These are phyloP conservation scores for Kalanchoe fedtschenkoi DNA, from an alignment of 164 flowering plant genomes.

Conservation along the genomic window DNA sequence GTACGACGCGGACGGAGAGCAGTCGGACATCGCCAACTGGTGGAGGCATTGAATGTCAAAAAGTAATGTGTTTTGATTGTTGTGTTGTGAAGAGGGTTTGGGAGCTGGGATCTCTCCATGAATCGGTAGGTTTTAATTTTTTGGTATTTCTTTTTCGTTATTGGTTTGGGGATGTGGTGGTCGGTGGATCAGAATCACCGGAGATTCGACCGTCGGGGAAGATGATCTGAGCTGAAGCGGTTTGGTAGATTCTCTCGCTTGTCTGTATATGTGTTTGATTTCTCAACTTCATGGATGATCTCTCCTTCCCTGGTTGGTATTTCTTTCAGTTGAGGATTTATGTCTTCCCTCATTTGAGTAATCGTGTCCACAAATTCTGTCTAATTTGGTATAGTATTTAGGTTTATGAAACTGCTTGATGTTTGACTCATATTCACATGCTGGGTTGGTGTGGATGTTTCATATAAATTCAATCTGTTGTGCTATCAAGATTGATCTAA, in stretches of 20 bases:
- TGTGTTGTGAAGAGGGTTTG: slow-evolving; percentile 67
- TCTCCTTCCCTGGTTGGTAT: background rate
- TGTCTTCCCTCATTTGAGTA: slow-evolving; percentile 4
- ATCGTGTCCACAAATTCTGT: slow-evolving; percentile 10
- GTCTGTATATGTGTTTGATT: background rate
- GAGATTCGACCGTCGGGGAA: slow-evolving; percentile 28
- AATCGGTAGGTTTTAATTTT: background rate
- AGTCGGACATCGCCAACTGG: no score
- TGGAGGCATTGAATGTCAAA: no score
- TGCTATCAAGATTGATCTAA: no score
- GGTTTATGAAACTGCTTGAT: background rate
- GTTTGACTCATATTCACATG: background rate
- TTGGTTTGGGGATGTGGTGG: slow-evolving; percentile 19
- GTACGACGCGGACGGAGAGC: no score
- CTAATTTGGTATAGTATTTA: background rate
- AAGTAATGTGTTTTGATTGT: slow-evolving; percentile 59
- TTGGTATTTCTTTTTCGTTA: background rate
- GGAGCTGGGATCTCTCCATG: slow-evolving; percentile 8
- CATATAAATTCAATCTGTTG: no score
- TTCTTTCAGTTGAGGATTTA: background rate
- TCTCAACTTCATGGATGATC: background rate
- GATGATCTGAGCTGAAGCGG: slow-evolving; percentile 46
- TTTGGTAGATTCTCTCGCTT: slow-evolving; percentile 20
- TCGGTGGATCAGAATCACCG: slow-evolving; percentile 68
- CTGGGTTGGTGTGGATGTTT: background rate